Evolutionary conservation across 2,329 filamentous ascomycete genomes (phyloP).

Genomic region (Trichoderma afroharzianum): DNA sequence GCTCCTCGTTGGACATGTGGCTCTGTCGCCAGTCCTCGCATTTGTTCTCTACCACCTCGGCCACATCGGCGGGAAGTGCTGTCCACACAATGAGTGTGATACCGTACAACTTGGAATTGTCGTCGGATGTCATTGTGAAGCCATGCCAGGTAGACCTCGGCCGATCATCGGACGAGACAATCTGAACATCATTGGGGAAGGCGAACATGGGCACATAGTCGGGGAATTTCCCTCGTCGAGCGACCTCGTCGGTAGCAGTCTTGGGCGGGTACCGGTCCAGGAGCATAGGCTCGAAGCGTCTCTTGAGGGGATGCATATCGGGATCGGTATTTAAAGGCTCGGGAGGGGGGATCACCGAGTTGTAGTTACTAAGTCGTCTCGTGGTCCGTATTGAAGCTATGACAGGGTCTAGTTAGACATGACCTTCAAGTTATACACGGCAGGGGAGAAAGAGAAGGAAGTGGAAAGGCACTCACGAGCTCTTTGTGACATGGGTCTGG

Average conservation of each 20-base stretch:
- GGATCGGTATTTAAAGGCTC: slow-evolving; percentile 86
- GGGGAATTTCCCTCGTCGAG: slow-evolving; percentile 80
- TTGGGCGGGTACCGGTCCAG: slow-evolving; percentile 91
- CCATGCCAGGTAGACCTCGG: slow-evolving; percentile 98
- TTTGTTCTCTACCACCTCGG: slow-evolving; percentile 76
- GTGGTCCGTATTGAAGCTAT: slow-evolving; percentile 69
- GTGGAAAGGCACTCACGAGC: slow-evolving; percentile 38
- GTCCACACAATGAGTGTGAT: slow-evolving; percentile 93
- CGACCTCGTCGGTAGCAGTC: slow-evolving; percentile 72
- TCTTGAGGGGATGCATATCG: slow-evolving; percentile 91
- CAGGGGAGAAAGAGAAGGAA: neutral
- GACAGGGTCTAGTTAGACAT: neutral
- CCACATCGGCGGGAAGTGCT: slow-evolving; percentile 74
- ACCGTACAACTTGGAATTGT: slow-evolving; percentile 87
- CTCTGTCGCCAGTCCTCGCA: slow-evolving; percentile 82
- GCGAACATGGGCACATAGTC: slow-evolving; percentile 99
- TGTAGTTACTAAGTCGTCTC: slow-evolving; percentile 91
- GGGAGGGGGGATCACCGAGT: slow-evolving; percentile 91
- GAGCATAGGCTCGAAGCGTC: slow-evolving; percentile 92
- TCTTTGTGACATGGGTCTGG: slow-evolving; percentile 54
- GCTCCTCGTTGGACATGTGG: slow-evolving; percentile 86
- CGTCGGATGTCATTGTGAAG: slow-evolving; percentile 94
- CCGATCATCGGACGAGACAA: slow-evolving; percentile 90
- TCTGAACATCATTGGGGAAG: slow-evolving; percentile 96
- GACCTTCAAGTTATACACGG: neutral